A percentile compares a stretch with the other conserved stretches of the same genome.
These are phyloP conservation scores for Batkoa obscura DNA, from an alignment of 371 early-diverging fungal species.

Conservation along the genomic window DNA sequence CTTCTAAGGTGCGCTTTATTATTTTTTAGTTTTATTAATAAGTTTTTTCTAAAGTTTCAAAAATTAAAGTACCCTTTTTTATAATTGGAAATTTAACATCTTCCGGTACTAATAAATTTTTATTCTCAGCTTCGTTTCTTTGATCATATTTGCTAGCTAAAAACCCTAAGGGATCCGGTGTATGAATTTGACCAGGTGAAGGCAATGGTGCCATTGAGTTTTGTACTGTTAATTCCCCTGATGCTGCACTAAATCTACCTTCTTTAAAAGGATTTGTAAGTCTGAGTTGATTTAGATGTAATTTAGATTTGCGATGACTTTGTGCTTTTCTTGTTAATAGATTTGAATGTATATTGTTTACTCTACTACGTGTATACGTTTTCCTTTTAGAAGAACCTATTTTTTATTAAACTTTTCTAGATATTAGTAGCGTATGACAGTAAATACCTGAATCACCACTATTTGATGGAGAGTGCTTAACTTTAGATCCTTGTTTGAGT, in stretches of 20 bases:
- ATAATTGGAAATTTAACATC: background rate
- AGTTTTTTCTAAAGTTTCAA: background rate
- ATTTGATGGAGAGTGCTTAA: background rate
- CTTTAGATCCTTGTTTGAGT: background rate
- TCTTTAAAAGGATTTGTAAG: background rate
- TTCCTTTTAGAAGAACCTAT: background rate
- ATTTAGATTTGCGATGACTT: background rate
- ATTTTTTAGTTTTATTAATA: background rate
- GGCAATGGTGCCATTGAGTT: background rate
- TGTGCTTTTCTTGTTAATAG: background rate
- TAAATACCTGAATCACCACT: background rate
- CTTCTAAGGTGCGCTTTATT: background rate
- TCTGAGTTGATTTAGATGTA: background rate
- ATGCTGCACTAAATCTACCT: background rate
- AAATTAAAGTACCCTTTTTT: background rate
- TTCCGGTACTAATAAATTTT: background rate
- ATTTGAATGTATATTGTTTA: background rate
- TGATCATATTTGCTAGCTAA: background rate
- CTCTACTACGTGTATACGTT: background rate
- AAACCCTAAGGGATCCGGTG: constrained; percentile 1
- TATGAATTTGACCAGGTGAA: background rate
- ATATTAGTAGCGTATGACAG: background rate
- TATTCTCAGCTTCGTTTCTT: background rate
- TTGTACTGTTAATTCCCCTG: background rate
- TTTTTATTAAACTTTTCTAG: background rate